Evolutionary conservation across 2,329 filamentous ascomycete species (phyloP).

Genomic region (Xylariaceae sp.): DNA sequence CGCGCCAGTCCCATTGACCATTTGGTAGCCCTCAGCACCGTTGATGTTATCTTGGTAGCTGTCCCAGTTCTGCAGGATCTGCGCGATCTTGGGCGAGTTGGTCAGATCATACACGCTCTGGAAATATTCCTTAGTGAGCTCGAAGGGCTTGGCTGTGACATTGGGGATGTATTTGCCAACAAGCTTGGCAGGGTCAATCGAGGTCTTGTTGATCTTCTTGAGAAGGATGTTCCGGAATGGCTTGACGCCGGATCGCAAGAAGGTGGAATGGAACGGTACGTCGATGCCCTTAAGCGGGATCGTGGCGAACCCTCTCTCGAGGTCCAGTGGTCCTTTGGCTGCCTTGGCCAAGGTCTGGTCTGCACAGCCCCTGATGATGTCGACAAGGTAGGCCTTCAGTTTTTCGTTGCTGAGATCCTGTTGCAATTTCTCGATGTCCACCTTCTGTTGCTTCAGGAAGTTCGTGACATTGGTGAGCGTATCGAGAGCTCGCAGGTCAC

Average conservation of each 20-base stretch:
- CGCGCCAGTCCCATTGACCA: constrained; percentile 28
- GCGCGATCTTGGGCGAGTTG: constrained; percentile 69
- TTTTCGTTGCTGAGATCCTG: constrained; percentile 80
- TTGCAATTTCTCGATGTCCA: constrained; percentile 92
- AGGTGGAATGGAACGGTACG: constrained; percentile 98
- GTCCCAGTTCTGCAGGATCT: constrained; percentile 81
- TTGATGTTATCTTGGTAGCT: constrained; percentile 53
- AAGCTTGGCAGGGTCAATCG: constrained; percentile 92
- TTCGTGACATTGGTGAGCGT: constrained; percentile 77
- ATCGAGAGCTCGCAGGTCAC: constrained; percentile 63
- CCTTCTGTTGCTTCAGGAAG: constrained; percentile 92
- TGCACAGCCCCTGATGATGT: constrained; percentile 85
- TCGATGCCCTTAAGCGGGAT: constrained; percentile 97
- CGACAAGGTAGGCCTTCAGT: constrained; percentile 78
- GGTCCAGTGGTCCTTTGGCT: constrained; percentile 71
- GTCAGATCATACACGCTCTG: constrained; percentile 96
- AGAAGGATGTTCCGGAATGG: constrained; percentile 96
- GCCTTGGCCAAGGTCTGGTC: constrained; percentile 86
- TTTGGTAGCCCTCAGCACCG: constrained; percentile 27
- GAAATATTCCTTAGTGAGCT: constrained; percentile 96
- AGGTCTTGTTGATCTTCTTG: constrained; percentile 99
- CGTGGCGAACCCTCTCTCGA: constrained; percentile 92
- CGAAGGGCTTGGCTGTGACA: constrained; percentile 92
- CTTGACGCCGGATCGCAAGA: constrained; percentile 95
- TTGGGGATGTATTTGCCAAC: constrained; percentile 99